A percentile compares a stretch with the other conserved stretches of the same genome.
Evolutionary conservation across 306 rosid genomes (phyloP).

Genomic region (Trifolium repens): DNA sequence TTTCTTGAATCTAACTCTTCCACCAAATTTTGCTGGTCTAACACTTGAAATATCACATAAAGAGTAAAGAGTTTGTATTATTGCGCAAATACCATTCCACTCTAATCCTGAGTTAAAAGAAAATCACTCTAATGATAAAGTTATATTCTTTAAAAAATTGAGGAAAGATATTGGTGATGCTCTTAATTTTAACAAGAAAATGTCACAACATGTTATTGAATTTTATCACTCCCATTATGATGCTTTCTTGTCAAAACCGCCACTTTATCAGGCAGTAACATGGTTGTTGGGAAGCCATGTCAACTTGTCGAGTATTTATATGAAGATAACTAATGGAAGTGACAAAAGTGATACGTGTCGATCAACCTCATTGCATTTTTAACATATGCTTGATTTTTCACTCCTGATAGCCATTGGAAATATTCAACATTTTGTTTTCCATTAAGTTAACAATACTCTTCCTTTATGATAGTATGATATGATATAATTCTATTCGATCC

Average conservation of each 20-base stretch:
- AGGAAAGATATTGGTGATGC: background rate
- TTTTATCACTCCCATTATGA: slow-evolving; percentile 28
- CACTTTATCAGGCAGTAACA: slow-evolving; percentile 31
- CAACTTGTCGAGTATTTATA: slow-evolving; percentile 23
- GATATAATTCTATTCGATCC: background rate
- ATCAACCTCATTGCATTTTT: slow-evolving; percentile 7
- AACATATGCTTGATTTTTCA: slow-evolving; percentile 17
- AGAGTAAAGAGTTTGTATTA: background rate
- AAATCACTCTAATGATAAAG: background rate
- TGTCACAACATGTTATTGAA: background rate
- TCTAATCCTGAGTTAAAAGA: background rate
- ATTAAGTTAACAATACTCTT: slow-evolving; percentile 18
- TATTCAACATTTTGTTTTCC: slow-evolving; percentile 16
- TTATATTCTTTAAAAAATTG: background rate
- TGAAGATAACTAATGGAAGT: background rate
- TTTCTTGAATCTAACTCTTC: too few relatives aligned
- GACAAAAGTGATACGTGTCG: slow-evolving; percentile 46
- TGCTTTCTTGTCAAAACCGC: slow-evolving; percentile 31
- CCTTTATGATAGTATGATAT: background rate
- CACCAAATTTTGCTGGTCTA: too few relatives aligned
- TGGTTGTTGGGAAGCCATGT: slow-evolving; percentile 31
- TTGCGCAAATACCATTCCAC: background rate
- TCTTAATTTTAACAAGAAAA: background rate
- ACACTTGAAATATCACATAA: too few relatives aligned
- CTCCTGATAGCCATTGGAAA: slow-evolving; percentile 4